Evolutionary conservation across 1,139 yeast genomes (phyloP), one percentile per base, ranked within the genome.

Genomic region (Hanseniaspora uvarum): DNA sequence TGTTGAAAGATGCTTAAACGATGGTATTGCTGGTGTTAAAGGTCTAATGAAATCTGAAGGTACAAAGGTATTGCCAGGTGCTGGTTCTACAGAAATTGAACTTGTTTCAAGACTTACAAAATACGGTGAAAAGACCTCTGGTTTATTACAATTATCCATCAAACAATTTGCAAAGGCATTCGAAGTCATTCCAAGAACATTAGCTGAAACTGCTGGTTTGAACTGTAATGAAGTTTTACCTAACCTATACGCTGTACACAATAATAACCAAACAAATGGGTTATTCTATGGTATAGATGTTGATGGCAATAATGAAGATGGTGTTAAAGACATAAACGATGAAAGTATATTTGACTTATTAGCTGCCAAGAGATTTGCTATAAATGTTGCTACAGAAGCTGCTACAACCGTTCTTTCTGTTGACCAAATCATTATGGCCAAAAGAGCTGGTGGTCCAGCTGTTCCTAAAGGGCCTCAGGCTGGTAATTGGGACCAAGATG

Each of bases 401-500:
- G 94, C 96, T 23, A 79, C 78, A 61, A 92, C 98, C 2, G 86
- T 92, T 54, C 76, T 92, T 59, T 43, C 46, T 14, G 80, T 80
- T 57, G 87, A 81, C 64, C 87, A 82, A 70, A 82, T 82, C 56
- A 82, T 82, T 60, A 83, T 82, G 81, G 87, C 87, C 41, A 82
- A 82, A 73, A 80, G 94, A 65, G 95, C 96, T 1, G 98, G 98
- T 60, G 98, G 98, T 28, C 98, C 98, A 46, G 84, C 76, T 47
- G 81, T 88, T 77, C 96, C 96, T 53, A 68, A 69, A 55, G 95
- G 86, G 66, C 85, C 82, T 61, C 81, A 83, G 67, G 92, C 94
- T 46, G 96, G 96, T 57, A 89, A 89, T 73, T 89, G 98, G 98
- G 98, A 89, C 67, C 95, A 84, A 70, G 97, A 79, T 57, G 96